Percentiles rank a stretch among this genome's conserved stretches.
phyloP scores from a whole-genome alignment of 1,284 basidiomycete genomes.

The Malassezia globosa region DNA sequence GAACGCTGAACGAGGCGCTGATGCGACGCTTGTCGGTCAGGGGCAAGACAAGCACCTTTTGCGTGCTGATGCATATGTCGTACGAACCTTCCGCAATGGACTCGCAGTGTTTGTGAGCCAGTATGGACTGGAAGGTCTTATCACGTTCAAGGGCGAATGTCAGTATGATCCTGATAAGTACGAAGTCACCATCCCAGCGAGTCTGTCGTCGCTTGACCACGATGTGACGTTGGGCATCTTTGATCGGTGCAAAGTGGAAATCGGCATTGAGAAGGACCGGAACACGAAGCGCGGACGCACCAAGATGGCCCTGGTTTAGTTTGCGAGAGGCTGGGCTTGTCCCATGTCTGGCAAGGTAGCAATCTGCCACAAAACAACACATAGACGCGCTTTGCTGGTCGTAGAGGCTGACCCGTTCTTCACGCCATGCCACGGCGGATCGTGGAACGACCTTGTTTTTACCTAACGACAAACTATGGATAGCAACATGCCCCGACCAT shows the following conservation, averaged over 20 bases:
- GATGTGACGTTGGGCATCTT: slow-evolving; percentile 55
- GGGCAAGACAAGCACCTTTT: slow-evolving; percentile 27
- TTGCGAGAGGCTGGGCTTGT: neutral
- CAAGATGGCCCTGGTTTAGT: slow-evolving; percentile 65
- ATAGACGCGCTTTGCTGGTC: too few species aligned
- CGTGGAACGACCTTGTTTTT: neutral
- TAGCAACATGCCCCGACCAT: too few species aligned
- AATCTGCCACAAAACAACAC: neutral
- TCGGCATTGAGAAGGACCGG: slow-evolving; percentile 83
- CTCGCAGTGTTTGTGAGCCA: slow-evolving; percentile 86
- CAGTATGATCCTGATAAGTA: slow-evolving; percentile 87
- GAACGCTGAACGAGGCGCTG: slow-evolving; percentile 53
- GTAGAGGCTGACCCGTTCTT: too few species aligned
- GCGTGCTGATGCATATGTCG: slow-evolving; percentile 64
- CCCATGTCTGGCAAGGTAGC: neutral
- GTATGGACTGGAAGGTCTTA: slow-evolving; percentile 84
- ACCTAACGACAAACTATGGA: too few species aligned
- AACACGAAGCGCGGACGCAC: slow-evolving; percentile 87
- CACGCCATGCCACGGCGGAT: neutral
- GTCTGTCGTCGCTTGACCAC: slow-evolving; percentile 20
- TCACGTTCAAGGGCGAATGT: slow-evolving; percentile 78
- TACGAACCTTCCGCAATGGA: slow-evolving; percentile 86
- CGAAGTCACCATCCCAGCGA: slow-evolving; percentile 60
- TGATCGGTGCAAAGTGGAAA: slow-evolving; percentile 77
- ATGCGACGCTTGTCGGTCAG: slow-evolving; percentile 41